phyloP scores from a whole-genome alignment of 2,329 filamentous ascomycete genomes.

The Ilyonectria sp. region DNA sequence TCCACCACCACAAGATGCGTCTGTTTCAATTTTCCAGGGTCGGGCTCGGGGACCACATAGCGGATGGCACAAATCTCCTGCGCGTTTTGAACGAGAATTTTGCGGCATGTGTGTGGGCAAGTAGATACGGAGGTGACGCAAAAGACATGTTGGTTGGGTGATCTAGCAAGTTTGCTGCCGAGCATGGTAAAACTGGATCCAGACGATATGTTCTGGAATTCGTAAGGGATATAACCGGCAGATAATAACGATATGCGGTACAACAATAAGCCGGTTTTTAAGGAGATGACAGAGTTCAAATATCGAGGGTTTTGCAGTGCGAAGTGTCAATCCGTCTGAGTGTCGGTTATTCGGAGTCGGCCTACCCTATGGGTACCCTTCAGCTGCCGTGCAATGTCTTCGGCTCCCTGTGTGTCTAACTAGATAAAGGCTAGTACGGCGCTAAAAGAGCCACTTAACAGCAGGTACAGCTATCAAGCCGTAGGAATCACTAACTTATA shows the following conservation, averaged over 20 bases:
- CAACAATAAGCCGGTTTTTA: not conserved
- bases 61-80: slow-evolving; percentile 51
- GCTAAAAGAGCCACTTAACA: no score
- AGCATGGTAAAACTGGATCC: slow-evolving; percentile 56
- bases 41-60: slow-evolving; percentile 46
- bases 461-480: no score
- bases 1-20: slow-evolving; percentile 62
- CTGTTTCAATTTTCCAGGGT: slow-evolving; percentile 66
- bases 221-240: slow-evolving; percentile 49
- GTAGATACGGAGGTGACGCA: slow-evolving; percentile 54
- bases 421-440: no score
- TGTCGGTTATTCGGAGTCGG: no score
- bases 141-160: slow-evolving; percentile 53
- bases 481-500: no score
- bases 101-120: slow-evolving; percentile 60
- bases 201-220: slow-evolving; percentile 57
- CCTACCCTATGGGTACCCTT: no score
- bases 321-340: no score
- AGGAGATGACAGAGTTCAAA: no score
- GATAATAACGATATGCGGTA: not conserved
- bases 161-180: slow-evolving; percentile 49
- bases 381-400: no score
- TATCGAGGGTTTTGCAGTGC: no score
- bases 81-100: slow-evolving; percentile 53
- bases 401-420: no score